Base-by-base conservation (phyloP, 176 grass and related monocot species). In the Carex scoparia region DNA sequence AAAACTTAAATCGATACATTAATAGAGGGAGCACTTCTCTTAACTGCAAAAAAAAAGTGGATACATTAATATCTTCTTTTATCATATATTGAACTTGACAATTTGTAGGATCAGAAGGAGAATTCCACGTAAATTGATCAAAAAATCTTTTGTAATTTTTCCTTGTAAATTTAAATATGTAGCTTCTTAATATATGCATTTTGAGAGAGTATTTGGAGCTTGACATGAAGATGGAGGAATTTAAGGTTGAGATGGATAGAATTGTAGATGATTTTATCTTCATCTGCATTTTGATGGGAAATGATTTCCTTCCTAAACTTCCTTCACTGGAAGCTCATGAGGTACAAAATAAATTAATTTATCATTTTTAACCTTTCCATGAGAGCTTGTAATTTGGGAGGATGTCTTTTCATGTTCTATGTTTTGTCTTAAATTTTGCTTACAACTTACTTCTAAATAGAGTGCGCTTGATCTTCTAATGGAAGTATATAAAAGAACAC, bases 241-340 rank as follows among this genome's bases (percentile, higher is more conserved):
- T 74, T 75, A 88, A 91, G 64, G 86, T 80, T 0, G 90, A 91
- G 49, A 71, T 87, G 0, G 90, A 94, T 54, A 89, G 87, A 63
- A 55, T 97, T 11, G 86, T 97, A 40, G 92, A 94, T 85, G 95
- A 97, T 56, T 94, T 93, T 13, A 79, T 97, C 10, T 91, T 93
- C 80, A 90, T 94, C 19, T 94, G 81, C 79, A 93, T 93, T 35
- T 79, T 97, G 65, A 79, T 76, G 4, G 94, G 94, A 88, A 97
- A 97, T 65, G 94, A 97, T 89, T 97, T 97, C 66, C 86, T 97
- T 67, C 88, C 92, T 0, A 87, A 84, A 7, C 75, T 97, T 78
- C 92, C 91, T 35, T 94, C 95, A 7, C 75, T 98, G 42, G 88
- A 90, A 74, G 94, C 89, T 18, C 59, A 86, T 55, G 95, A 98